Evolutionary conservation across 2,329 filamentous ascomycete genomes (phyloP), one percentile per base, ranked within the genome.

Genomic region (Xylaria sp.): DNA sequence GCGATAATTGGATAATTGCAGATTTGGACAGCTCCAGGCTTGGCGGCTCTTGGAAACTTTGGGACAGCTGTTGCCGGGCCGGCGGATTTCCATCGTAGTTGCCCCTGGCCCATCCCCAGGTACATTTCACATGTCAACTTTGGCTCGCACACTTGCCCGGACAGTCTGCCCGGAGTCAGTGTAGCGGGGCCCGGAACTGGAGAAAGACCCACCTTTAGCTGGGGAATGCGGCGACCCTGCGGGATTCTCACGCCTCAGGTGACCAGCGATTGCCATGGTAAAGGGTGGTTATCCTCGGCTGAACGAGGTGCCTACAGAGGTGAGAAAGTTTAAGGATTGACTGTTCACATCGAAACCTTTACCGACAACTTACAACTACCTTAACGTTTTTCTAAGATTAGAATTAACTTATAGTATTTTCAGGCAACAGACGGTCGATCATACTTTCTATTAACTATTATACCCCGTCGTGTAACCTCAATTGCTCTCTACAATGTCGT

Each of bases 401-500:
- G n/a, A n/a, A n/a, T n/a, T n/a, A n/a, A n/a, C n/a, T n/a, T n/a
- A n/a, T n/a, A n/a, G n/a, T n/a, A n/a, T n/a, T n/a, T n/a, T n/a
- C n/a, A n/a, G n/a, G n/a, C n/a, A n/a, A n/a, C n/a, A n/a, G n/a
- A n/a, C n/a, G n/a, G 28, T 46, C 52, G 12, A 52, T 34, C 37
- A 39, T 15, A 60, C 32, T 3, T 1, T 44, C 15, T 25, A 15
- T 32, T 28, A 7, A 37, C 55, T 13, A 10, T 46, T 41, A 5
- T 57, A 44, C 23, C 62, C 28, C 60, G 37, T n/a, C 58, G 20
- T 64, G 34, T 44, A 51, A 20, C 28, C 10, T 51, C 50, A 64
- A 48, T 69, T 72, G 28, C 57, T 61, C 59, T 54, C 9, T 57
- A 55, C 64, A 55, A 85, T 85, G 81, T 86, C 84, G 66, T 85